A percentile compares a stretch with the other conserved stretches of the same genome.
phyloP scores from a whole-genome alignment of 1,284 basidiomycete genomes.

The Apiotrichum porosum region DNA sequence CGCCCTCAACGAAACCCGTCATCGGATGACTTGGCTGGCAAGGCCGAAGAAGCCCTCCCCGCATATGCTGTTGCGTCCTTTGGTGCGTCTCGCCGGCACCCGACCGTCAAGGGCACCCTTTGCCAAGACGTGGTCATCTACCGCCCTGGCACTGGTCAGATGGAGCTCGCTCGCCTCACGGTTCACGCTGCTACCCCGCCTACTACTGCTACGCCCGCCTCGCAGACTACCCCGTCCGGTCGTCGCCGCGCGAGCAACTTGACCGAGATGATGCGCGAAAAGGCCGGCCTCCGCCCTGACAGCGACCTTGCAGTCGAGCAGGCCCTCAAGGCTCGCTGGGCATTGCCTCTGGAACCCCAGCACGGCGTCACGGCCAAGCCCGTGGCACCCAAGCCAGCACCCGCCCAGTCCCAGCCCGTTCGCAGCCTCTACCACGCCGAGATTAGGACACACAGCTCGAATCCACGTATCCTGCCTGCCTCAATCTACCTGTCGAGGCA shows the following conservation, averaged over 20 bases:
- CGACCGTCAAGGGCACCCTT: conserved; percentile 13
- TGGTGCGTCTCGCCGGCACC: conserved; percentile 13
- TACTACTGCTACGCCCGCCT: neutral
- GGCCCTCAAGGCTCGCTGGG: conserved; percentile 63
- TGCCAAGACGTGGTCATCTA: conserved; percentile 34
- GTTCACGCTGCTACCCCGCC: neutral
- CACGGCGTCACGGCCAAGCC: too few relatives aligned
- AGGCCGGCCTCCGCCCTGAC: conserved; percentile 17
- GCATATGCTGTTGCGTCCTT: conserved; percentile 19
- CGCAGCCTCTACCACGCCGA: conserved; percentile 67
- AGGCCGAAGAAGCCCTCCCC: neutral
- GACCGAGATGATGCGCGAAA: conserved; percentile 42
- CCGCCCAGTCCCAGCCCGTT: too few relatives aligned
- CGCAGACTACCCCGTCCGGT: neutral
- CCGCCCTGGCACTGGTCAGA: conserved; percentile 14
- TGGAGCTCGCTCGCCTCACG: conserved; percentile 30
- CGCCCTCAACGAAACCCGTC: neutral
- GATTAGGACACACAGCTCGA: conserved; percentile 64
- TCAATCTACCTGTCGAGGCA: conserved; percentile 75
- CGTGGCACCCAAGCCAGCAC: conserved; percentile 37
- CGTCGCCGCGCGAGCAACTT: conserved; percentile 29
- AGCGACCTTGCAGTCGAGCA: conserved; percentile 56
- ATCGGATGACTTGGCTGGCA: neutral
- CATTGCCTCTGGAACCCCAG: conserved; percentile 52
- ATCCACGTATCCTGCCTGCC: conserved; percentile 59